Base-by-base conservation (phyloP, 2,329 filamentous ascomycete species). In the Aspergillus ochraceus region DNA sequence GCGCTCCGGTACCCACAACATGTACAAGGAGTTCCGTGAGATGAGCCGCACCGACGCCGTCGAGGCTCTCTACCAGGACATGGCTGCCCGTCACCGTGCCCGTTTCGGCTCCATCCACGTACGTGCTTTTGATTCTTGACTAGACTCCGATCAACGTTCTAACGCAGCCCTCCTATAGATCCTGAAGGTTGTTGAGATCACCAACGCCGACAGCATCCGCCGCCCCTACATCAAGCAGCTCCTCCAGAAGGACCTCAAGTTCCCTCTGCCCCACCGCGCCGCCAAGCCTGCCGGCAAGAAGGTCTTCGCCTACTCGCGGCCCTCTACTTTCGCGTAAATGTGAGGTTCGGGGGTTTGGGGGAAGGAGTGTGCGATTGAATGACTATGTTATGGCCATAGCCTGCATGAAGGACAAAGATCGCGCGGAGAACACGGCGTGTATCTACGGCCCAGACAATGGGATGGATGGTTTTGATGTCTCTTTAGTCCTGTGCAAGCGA, bases 11-110 rank as follows among this genome's bases (percentile, higher is more conserved):
- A 99, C 95, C 76, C 95, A 99, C 92, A 99, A 99, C 90, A 99
- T 99, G 95, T 99, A 99, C 92, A 98, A 98, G 90, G 95, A 99
- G 90, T 98, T 97, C 90, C 91, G 95, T 80, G 95, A 98, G 88
- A 91, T 98, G 88, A 94, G 91, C 80, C 88, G 95, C 83, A 91
- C 90, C 77, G 94, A 95, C 72, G 95, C 95, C 71, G 94, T 98
- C 77, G 91, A 98, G 84, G 84, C 94, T 72, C 88, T 99, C 79
- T 99, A 99, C 90, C 91, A 95, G 84, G 95, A 99, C 86, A 98
- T 99, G 95, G 92, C 95, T 74, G 94, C 96, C 81, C 92, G 95
- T 81, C 95, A 99, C 89, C 92, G 91, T 80, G 90, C 95, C 78
- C 91, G 95, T 77, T 99, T 99, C 88, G 89, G 95, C 84, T 96